Conservation (phyloP, 768 basidiomycete species). For the Nevesoporus exiguus region DNA sequence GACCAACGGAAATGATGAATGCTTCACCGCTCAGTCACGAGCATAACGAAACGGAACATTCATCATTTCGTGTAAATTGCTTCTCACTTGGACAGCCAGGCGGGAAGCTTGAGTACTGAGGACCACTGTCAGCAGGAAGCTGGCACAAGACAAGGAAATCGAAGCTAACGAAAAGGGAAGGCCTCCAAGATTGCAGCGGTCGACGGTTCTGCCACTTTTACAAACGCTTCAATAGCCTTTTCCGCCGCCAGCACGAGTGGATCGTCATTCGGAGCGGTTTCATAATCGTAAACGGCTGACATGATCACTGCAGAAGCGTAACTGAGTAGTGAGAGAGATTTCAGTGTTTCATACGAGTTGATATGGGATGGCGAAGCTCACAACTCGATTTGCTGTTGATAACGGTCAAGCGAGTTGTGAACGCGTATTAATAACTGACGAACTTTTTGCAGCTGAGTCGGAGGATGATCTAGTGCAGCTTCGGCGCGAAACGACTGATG, state of each 20-base stretch:
- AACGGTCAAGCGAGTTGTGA: conserved; percentile 24
- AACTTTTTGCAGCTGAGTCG: conserved; percentile 28
- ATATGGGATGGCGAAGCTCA: conserved; percentile 13
- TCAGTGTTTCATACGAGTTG: neutral
- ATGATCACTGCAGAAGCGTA: conserved; percentile 32
- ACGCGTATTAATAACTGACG: conserved; percentile 23
- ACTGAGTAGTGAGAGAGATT: conserved; percentile 15
- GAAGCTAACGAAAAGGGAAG: conserved; percentile 31
- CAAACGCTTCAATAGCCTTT: conserved; percentile 26
- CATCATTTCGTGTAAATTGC: conserved; percentile 27
- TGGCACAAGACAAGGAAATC: conserved; percentile 1
- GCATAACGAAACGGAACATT: conserved; percentile 31
- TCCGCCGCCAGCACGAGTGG: conserved; percentile 30
- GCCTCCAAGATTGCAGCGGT: conserved; percentile 29
- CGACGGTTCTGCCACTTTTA: conserved; percentile 23
- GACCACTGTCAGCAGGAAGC: conserved; percentile 13
- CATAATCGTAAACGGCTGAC: conserved; percentile 34
- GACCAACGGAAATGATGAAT: neutral
- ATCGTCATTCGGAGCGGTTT: conserved; percentile 26
- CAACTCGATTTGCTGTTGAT: conserved; percentile 31
- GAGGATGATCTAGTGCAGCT: conserved; percentile 22
- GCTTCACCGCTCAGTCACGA: conserved; percentile 22
- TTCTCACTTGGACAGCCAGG: conserved; percentile 29
- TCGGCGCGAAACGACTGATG: conserved; percentile 32
- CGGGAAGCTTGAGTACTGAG: conserved; percentile 30